Evolutionary conservation across 2,329 filamentous ascomycete species (phyloP).

Genomic region (Hypoxylon sp.): DNA sequence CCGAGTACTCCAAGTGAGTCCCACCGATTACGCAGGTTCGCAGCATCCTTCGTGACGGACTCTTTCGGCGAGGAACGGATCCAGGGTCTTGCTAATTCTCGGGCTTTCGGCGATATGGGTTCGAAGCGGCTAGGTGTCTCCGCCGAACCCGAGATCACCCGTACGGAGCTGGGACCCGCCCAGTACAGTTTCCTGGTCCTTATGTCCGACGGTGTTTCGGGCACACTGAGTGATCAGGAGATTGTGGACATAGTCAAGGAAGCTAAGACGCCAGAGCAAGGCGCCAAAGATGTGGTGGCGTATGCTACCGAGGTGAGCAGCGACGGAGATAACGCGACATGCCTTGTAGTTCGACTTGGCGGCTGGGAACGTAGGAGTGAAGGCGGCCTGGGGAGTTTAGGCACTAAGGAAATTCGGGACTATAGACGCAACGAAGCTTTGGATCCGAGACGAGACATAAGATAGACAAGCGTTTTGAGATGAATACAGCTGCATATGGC

Average conservation of each 20-base stretch:
- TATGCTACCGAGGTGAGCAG: slow-evolving; percentile 88
- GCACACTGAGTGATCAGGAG: slow-evolving; percentile 89
- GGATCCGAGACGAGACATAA: slow-evolving; percentile 79
- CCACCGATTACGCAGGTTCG: slow-evolving; percentile 85
- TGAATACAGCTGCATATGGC: background rate
- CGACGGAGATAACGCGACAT: slow-evolving; percentile 77
- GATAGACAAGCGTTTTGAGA: slow-evolving; percentile 18
- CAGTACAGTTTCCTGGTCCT: slow-evolving; percentile 92
- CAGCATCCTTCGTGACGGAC: slow-evolving; percentile 88
- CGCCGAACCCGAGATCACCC: slow-evolving; percentile 89
- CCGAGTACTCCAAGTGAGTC: slow-evolving; percentile 89
- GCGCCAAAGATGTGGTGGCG: slow-evolving; percentile 80
- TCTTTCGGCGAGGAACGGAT: slow-evolving; percentile 98
- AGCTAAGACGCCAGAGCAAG: slow-evolving; percentile 89
- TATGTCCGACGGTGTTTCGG: slow-evolving; percentile 89
- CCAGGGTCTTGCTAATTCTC: slow-evolving; percentile 90
- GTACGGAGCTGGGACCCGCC: slow-evolving; percentile 82
- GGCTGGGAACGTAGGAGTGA: slow-evolving; percentile 81
- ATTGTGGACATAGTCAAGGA: slow-evolving; percentile 97
- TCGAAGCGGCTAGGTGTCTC: slow-evolving; percentile 94
- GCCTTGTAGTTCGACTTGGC: slow-evolving; percentile 74
- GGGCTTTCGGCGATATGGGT: slow-evolving; percentile 91
- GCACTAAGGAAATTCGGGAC: slow-evolving; percentile 92
- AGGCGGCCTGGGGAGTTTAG: slow-evolving; percentile 88
- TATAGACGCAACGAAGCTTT: slow-evolving; percentile 83